Percentiles rank a stretch among this genome's conserved stretches.
Conservation (phyloP, 331 rosid species). For the Telfairia occidentalis region DNA sequence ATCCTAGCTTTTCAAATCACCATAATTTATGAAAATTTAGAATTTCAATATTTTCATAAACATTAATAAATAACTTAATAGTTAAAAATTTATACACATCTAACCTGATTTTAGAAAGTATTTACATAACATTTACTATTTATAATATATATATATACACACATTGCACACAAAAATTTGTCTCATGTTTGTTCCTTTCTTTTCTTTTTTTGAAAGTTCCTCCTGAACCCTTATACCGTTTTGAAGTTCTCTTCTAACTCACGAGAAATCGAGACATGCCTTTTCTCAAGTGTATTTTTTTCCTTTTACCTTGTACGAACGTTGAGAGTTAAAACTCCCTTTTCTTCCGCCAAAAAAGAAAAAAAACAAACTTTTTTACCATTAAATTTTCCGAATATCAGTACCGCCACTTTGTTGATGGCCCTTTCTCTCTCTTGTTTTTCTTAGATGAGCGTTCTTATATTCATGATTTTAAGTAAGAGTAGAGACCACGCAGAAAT, state of each 20-base stretch:
- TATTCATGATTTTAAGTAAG: not conserved
- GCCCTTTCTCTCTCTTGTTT: not conserved
- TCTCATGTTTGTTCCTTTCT: not conserved
- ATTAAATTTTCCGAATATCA: not conserved
- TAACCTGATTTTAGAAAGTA: not conserved
- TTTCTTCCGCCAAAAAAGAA: no score
- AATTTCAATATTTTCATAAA: not conserved
- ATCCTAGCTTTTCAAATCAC: not conserved
- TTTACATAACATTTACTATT: no score
- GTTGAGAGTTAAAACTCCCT: no score
- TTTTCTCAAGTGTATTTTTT: not conserved
- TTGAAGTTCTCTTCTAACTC: not conserved
- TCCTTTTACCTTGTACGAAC: not conserved
- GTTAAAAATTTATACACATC: not conserved
- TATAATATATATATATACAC: no score
- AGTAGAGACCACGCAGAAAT: not conserved
- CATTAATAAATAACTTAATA: not conserved
- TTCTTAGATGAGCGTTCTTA: not conserved
- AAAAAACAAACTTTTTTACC: not conserved
- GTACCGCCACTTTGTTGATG: not conserved
- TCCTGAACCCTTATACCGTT: not conserved
- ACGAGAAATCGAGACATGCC: not conserved
- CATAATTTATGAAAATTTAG: not conserved
- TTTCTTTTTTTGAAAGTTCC: not conserved
- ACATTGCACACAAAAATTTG: not conserved